Evolutionary conservation across 106 monocot species (phyloP).

Genomic region (Acorus calamus): DNA sequence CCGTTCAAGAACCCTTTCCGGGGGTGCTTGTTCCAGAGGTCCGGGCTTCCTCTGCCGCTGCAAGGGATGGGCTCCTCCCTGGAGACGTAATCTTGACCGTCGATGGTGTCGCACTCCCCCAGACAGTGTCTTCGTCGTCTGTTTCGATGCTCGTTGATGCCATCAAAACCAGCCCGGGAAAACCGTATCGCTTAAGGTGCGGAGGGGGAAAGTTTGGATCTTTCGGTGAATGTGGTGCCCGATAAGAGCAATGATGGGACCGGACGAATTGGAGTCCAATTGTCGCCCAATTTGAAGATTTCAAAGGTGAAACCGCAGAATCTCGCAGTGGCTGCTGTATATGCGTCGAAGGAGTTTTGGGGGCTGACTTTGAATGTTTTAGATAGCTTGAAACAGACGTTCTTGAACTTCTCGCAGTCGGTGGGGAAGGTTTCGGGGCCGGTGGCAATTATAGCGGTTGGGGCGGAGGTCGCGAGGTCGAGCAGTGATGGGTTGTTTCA

Average conservation of each 20-base stretch:
- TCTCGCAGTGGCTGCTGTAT: constrained; percentile 31
- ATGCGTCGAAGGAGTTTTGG: constrained; percentile 51
- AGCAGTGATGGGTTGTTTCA: constrained; percentile 79
- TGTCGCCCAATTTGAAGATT: constrained; percentile 64
- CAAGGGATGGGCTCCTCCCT: constrained; percentile 40
- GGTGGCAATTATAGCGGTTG: constrained; percentile 86
- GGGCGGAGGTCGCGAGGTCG: constrained; percentile 83
- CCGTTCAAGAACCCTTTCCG: constrained; percentile 48
- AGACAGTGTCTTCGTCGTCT: constrained; percentile 5
- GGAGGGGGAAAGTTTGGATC: not conserved
- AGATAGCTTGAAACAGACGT: constrained; percentile 78
- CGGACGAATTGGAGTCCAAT: constrained; percentile 77
- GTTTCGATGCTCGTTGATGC: constrained; percentile 55
- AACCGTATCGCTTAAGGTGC: constrained; percentile 28
- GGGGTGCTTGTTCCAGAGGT: constrained; percentile 77
- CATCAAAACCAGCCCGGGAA: constrained; percentile 50
- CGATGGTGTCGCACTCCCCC: constrained; percentile 2
- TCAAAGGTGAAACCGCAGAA: constrained; percentile 33
- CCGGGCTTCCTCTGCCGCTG: constrained; percentile 47
- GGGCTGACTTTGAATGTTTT: constrained; percentile 37
- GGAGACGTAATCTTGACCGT: constrained; percentile 62
- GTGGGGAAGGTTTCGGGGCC: constrained; percentile 85
- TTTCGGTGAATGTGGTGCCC: constrained; percentile 42
- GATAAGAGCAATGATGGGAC: constrained; percentile 55
- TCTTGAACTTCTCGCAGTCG: constrained; percentile 79